Base-by-base conservation (phyloP, 2,329 filamentous ascomycete genomes). In the Paraphaeosphaeria sporulosa region DNA sequence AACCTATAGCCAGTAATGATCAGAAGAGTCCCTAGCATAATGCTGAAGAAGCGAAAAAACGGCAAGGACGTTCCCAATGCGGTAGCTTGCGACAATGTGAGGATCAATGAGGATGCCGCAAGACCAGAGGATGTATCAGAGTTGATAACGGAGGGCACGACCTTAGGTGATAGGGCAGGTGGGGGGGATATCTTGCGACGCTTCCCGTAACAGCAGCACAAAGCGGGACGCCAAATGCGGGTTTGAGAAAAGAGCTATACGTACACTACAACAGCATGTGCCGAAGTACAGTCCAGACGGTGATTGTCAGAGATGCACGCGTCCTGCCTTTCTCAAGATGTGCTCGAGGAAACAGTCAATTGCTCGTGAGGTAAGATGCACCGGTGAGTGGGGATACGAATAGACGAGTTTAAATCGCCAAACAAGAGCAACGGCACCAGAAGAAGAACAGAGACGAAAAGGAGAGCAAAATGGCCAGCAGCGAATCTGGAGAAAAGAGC, bases 181-280 rank as follows among this genome's bases (percentile, higher is more conserved):
- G 40, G 43, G 52, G 59, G 61, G 60, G 59, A 43, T 50, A 56
- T 58, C 58, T 65, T 77, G 74, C 69, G 67, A 78, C 75, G 62
- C 62, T 68, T 65, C 60, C 58, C 48, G 75, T 77, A 71, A 65
- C 74, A 76, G 71, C 59, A 56, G 54, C 48, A 62, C 60, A 61
- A 63, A 64, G 61, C 62, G 55, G 65, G 68, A 50, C 71, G 64
- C 70, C 71, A 70, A 68, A 67, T 70, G 63, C 48, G 64, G 69
- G 74, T 77, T 76, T 72, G 75, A 67, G 67, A 71, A 55, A 62
- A 68, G 61, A 58, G 55, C 60, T 62, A 66, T 69, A 77, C 75
- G 64, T 76, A 78, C 75, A 69, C 63, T 65, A 69, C 68, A 57
- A 30, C 57, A 57, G 90, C 82, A 71, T 89, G 54, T 58, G 47